Percentiles rank a stretch among this genome's conserved stretches.
phyloP scores from a whole-genome alignment of 345 rosid genomes.

The Conringia planisiliqua region DNA sequence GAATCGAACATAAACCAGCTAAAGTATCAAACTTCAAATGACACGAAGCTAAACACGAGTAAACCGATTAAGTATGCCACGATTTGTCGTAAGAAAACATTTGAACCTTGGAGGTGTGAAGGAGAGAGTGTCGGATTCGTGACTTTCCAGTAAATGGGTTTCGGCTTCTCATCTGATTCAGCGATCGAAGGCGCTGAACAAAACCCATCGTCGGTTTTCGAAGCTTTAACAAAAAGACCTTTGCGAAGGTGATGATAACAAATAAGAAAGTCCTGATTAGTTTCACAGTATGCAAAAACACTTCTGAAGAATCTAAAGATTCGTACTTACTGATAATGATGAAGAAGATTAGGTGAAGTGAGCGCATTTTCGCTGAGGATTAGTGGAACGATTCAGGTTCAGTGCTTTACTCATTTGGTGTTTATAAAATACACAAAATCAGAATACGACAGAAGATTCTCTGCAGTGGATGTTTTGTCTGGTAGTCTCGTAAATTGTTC shows the following conservation, averaged over 20 bases:
- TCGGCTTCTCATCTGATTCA: slow-evolving; percentile 37
- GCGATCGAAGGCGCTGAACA: slow-evolving; percentile 59
- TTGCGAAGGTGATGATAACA: not conserved
- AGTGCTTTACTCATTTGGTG: not conserved
- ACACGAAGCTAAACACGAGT: slow-evolving; percentile 3
- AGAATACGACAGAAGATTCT: slow-evolving; percentile 28
- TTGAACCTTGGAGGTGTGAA: slow-evolving; percentile 69
- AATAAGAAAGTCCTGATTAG: not conserved
- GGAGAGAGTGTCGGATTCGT: slow-evolving; percentile 87
- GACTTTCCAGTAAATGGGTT: slow-evolving; percentile 77
- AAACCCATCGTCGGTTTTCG: slow-evolving; percentile 53
- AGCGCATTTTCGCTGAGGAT: slow-evolving; percentile 21
- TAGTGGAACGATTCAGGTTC: slow-evolving; percentile 16
- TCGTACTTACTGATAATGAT: slow-evolving; percentile 13
- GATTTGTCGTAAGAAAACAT: not conserved
- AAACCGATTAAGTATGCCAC: not conserved
- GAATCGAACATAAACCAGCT: not conserved
- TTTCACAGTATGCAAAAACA: not conserved
- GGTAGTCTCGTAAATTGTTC: slow-evolving; percentile 9
- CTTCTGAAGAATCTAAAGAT: not conserved
- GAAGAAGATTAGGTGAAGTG: slow-evolving; percentile 22
- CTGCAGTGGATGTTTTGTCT: slow-evolving; percentile 23
- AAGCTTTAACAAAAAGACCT: slow-evolving; percentile 42
- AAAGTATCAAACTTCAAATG: not conserved
- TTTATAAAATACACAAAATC: not conserved